A percentile compares a stretch with the other conserved stretches of the same genome.
These are phyloP conservation scores for Hypoxylon sp. DNA, from an alignment of 2,329 filamentous ascomycete genomes.

Conservation along the genomic window DNA sequence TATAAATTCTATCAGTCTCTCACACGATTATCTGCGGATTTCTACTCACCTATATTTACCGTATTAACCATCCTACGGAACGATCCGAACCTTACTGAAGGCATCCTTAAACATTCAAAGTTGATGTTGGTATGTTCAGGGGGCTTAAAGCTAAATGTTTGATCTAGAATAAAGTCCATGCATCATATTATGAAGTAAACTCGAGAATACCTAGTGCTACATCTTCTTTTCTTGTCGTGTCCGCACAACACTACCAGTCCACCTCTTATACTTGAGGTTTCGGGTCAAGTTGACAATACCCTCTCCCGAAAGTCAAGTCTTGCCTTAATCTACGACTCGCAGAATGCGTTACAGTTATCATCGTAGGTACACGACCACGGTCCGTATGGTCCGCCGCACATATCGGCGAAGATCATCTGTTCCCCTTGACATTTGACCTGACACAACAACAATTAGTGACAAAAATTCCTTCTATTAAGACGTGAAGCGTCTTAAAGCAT, in stretches of 20 bases:
- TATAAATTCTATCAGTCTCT: neutral
- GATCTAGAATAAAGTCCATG: neutral
- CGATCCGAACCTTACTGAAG: neutral
- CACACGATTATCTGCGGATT: neutral
- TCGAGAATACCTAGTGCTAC: neutral
- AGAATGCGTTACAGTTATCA: slow-evolving; percentile 36
- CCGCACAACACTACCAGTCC: neutral
- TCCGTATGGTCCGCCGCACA: slow-evolving; percentile 25
- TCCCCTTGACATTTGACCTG: slow-evolving; percentile 39
- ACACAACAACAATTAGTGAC: slow-evolving; percentile 9
- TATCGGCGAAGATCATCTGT: slow-evolving; percentile 34
- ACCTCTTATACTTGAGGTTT: neutral
- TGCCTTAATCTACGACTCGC: slow-evolving; percentile 18
- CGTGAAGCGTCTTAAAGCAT: neutral
- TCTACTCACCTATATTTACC: neutral
- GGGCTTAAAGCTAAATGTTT: neutral
- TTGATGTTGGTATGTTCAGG: neutral
- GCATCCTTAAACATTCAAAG: neutral
- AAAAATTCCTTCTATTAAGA: neutral
- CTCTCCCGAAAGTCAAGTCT: neutral
- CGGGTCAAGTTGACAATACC: neutral
- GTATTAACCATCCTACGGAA: neutral
- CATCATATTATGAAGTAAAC: neutral
- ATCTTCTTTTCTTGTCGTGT: neutral
- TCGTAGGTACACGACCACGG: slow-evolving; percentile 33